Base-by-base conservation (phyloP, 1,284 basidiomycete genomes). In the Pholiota adiposa region DNA sequence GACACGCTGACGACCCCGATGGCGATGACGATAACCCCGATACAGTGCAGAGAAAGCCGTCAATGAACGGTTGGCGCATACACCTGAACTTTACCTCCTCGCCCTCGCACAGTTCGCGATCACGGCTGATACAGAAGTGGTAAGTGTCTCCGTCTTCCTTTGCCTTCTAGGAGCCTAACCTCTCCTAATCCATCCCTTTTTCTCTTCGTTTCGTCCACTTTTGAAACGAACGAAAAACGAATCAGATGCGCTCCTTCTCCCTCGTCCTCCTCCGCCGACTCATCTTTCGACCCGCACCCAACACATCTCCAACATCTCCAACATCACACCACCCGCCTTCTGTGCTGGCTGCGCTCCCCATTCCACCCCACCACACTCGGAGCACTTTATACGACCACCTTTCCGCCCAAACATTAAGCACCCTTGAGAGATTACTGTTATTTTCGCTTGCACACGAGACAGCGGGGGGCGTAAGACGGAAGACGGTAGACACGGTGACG, bases 41-140 rank as follows among this genome's bases (percentile, higher is more conserved):
- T n/a, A n/a, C n/a, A 92, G 90, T 74, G 90, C 90, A 58, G 90
- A 92, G 69, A 86, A 85, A 59, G 87, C 87, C 1, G 89, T 93
- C 61, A 89, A 92, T 69, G 89, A 93, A 64, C 80, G 90, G 18
- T 78, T 93, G 36, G 82, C 84, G 12, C 86, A 88, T 66, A 87
- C 87, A 1, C 90, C 90, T 4, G 90, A 92, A 77, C 79, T 89
- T 7, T 91, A 92, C 65, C 73, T 93, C 14, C 81, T 92, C 27
- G 91, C 89, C 0, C 75, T 92, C 34, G 84, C 88, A 1, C 88
- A 92, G 73, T 91, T 91, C 63, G 85, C 90, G 11, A 84, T 88
- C 16, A 79, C 81, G 31, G 86, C 89, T 34, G 87, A 90, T 66
- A 88, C 87, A 0, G 88, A 90, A 72, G 85, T 90, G 73, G 89